Base-by-base conservation (phyloP, 2,329 filamentous ascomycete genomes). In the Tolypocladium cylindrosporum region DNA sequence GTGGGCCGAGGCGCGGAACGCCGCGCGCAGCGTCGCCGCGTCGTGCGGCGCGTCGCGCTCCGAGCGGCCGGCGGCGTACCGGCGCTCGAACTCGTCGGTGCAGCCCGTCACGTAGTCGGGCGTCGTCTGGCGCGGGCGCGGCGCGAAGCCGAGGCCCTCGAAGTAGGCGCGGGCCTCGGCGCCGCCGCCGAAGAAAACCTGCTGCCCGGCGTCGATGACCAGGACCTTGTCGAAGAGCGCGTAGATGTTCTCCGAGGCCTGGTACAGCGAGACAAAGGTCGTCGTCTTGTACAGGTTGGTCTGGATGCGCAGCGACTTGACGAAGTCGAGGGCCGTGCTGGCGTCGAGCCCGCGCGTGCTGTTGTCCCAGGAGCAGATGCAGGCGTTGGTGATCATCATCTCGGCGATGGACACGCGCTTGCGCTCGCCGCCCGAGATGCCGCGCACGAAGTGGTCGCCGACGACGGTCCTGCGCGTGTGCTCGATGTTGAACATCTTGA, bases 401-500 rank as follows among this genome's bases (percentile, higher is more conserved):
- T 94, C 90, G 1, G 89, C 88, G 60, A 95, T 93, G 27, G 86
- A 89, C 8, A 92, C 89, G 61, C 89, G 85, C 74, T 91, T 91
- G 57, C 88, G 79, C 73, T 93, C 90, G 58, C 87, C 89, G 61
- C 89, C 91, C 52, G 85, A 90, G 0, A 95, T 80, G 69, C 91
- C 91, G 55, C 89, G 86, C 24, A 94, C 81, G 61, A 93, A 91
- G 1, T 84, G 82, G 61, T 94, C 88, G 9, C 92, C 92, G 34
- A 96, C 90, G 37, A 93, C 84, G 0, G 92, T 97, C 68, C 91
- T 83, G 55, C 84, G 82, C 0, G 91, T 95, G 71, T 96, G 91
- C 70, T 92, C 88, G 57, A 96, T 96, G 68, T 93, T 94, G 78
- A 96, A 95, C 89, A 95, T 94, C 67, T 90, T 90, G 55, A 96